Evolutionary conservation across 2,329 filamentous ascomycete species (phyloP).

Genomic region (Paecilomyces sp.): DNA sequence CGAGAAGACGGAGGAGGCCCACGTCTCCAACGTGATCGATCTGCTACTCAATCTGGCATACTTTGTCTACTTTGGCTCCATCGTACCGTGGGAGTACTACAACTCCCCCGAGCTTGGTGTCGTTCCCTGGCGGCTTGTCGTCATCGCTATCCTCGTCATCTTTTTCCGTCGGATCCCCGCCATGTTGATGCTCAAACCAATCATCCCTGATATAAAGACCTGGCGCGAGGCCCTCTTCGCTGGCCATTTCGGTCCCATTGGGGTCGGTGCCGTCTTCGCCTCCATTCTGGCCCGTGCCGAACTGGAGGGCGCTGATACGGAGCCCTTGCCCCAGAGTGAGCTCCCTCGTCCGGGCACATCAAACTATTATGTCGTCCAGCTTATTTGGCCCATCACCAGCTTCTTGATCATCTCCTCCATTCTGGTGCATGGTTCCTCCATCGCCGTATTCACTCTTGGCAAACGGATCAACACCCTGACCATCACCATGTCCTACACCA

Average conservation of each 20-base stretch:
- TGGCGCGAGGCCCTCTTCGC: constrained; percentile 97
- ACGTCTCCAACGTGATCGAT: constrained; percentile 99
- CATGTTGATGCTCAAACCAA: constrained; percentile 82
- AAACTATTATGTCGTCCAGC: constrained; percentile 64
- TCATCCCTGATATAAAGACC: constrained; percentile 95
- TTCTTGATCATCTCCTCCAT: constrained; percentile 95
- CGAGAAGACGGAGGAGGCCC: constrained; percentile 95
- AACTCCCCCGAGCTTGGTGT: constrained; percentile 69
- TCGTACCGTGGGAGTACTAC: constrained; percentile 92
- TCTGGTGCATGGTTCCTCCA: constrained; percentile 91
- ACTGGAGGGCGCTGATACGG: constrained; percentile 66
- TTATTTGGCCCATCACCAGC: constrained; percentile 93
- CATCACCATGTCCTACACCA: constrained; percentile 92
- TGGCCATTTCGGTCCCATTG: constrained; percentile 95
- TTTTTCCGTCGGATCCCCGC: constrained; percentile 93
- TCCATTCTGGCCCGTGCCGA: constrained; percentile 91
- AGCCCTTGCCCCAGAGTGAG: constrained; percentile 62
- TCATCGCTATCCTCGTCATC: constrained; percentile 87
- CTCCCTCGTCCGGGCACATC: constrained; percentile 44
- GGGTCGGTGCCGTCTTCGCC: constrained; percentile 92
- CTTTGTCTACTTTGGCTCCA: constrained; percentile 95
- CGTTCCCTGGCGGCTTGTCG: constrained; percentile 81
- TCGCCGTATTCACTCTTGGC: constrained; percentile 93
- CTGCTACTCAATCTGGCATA: constrained; percentile 93
- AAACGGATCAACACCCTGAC: constrained; percentile 97